Percentiles rank a stretch among this genome's conserved stretches.
These are phyloP conservation scores for Linnemannia schmuckeri DNA, from an alignment of 192 early-diverging fungal genomes.

Conservation along the genomic window DNA sequence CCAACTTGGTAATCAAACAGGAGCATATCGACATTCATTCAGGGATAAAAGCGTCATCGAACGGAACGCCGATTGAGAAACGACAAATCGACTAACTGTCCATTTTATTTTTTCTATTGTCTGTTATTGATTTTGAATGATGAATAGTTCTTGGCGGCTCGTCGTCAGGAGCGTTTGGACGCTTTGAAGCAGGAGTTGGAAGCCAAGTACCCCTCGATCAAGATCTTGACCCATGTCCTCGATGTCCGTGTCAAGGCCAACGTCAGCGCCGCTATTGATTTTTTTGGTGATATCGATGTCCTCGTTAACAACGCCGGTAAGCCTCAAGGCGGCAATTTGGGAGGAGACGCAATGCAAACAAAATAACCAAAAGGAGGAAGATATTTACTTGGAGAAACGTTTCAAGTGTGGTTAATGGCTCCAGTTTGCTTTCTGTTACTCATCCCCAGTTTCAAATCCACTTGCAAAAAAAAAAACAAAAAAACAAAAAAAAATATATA, in stretches of 20 bases:
- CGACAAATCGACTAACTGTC: no score
- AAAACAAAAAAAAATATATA: no score
- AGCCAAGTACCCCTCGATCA: slow-evolving; percentile 61
- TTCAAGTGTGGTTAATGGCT: no score
- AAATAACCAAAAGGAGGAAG: background rate
- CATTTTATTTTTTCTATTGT: background rate
- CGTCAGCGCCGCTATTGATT: slow-evolving; percentile 69
- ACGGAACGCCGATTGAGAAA: no score
- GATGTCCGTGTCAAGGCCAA: slow-evolving; percentile 79
- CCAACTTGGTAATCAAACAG: slow-evolving; percentile 63
- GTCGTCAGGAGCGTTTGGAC: slow-evolving; percentile 76
- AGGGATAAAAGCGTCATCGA: background rate
- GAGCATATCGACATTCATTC: background rate
- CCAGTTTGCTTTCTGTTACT: background rate
- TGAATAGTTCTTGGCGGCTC: slow-evolving; percentile 71
- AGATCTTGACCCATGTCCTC: slow-evolving; percentile 72
- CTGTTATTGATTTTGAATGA: background rate
- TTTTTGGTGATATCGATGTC: slow-evolving; percentile 76
- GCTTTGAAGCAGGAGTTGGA: slow-evolving; percentile 66
- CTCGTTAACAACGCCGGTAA: slow-evolving; percentile 92
- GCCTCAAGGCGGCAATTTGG: background rate
- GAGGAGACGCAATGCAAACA: background rate
- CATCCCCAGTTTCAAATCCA: background rate
- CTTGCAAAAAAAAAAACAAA: background rate
- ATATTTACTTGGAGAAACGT: no score